These are phyloP conservation scores for Fusarium sp. DNA, from an alignment of 2,329 filamentous ascomycete genomes.

Conservation along the genomic window DNA sequence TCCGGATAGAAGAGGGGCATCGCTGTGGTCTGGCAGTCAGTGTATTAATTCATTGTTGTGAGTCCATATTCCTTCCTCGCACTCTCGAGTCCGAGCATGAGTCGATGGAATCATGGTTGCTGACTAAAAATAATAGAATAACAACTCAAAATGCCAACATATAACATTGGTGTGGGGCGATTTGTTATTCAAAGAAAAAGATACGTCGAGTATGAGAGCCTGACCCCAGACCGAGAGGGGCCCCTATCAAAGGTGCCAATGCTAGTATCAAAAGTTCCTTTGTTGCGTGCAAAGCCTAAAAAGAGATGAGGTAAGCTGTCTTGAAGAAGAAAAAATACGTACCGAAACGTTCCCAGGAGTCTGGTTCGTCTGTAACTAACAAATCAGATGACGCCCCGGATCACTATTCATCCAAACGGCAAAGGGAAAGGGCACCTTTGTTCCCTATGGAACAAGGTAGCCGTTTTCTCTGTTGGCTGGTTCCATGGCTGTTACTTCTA, in stretches of 20 bases:
- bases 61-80: background rate
- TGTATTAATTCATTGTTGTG: constrained; percentile 1
- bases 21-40: background rate
- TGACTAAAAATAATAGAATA: constrained; percentile 28
- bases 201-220: constrained; percentile 25
- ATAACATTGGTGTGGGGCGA: constrained; percentile 23
- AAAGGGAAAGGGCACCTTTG: constrained; percentile 27
- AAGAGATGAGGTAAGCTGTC: constrained; percentile 29
- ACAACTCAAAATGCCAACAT: background rate
- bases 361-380: constrained; percentile 29
- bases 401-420: constrained; percentile 8
- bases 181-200: constrained; percentile 15
- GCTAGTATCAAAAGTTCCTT: constrained; percentile 49
- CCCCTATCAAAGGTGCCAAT: constrained; percentile 50
- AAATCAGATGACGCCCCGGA: constrained; percentile 24
- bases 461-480: constrained; percentile 20
- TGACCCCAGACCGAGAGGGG: constrained; percentile 39
- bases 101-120: constrained; percentile 1
- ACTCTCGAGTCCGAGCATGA: constrained; percentile 2
- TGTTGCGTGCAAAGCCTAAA: constrained; percentile 3
- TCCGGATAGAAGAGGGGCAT: background rate
- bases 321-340: constrained; percentile 15
- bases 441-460: constrained; percentile 12
- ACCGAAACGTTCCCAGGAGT: constrained; percentile 25
- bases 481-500: background rate